Evolutionary conservation across 129 eudicot genomes (phyloP).

Genomic region (Scalesia atractyloides): DNA sequence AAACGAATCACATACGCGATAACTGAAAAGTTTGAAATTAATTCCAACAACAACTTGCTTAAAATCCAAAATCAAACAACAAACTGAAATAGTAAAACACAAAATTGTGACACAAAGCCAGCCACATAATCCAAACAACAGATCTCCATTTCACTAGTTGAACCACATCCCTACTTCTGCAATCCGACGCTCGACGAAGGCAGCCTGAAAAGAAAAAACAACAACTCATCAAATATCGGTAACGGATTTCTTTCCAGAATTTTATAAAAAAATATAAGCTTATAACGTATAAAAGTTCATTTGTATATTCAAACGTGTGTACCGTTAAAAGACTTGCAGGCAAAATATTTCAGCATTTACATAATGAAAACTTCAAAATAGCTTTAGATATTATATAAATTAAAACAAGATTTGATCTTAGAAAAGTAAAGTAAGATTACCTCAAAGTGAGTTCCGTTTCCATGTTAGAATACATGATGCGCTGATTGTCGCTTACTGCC

Average conservation of each 20-base stretch:
- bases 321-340: not conserved
- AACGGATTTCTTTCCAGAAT: not conserved
- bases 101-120: not conserved
- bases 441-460: slow-evolving; percentile 28
- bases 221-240: not conserved
- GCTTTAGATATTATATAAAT: not conserved
- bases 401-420: slow-evolving; percentile 1
- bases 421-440: slow-evolving; percentile 17
- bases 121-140: not conserved
- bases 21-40: not conserved
- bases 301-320: not conserved
- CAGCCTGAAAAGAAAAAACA: slow-evolving; percentile 2
- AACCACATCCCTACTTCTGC: not conserved
- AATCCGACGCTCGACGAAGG: not conserved
- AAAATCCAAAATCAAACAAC: not conserved
- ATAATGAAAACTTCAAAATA: not conserved
- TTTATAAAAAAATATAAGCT: not conserved
- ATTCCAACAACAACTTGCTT: not conserved
- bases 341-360: not conserved
- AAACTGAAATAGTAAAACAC: not conserved
- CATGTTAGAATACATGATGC: slow-evolving; percentile 19
- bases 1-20: not conserved
- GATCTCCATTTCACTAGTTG: not conserved
- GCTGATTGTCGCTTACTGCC: slow-evolving; percentile 3
- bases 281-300: not conserved